These are phyloP conservation scores for Phytopythium sindhum DNA, from an alignment of 352 stramenopile genomes.

Conservation along the genomic window DNA sequence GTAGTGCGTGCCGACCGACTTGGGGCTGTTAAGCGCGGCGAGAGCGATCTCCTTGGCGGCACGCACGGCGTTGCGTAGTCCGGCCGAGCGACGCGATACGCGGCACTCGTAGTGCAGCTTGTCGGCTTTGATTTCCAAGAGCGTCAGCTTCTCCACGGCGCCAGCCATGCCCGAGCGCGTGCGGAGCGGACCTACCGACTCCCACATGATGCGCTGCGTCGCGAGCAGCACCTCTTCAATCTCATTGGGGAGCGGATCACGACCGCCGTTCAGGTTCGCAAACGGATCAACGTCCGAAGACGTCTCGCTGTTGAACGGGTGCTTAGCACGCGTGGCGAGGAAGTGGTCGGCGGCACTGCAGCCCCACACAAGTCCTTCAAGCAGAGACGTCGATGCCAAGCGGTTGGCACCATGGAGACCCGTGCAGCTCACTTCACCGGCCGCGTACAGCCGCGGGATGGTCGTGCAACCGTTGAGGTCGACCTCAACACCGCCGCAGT, in stretches of 20 bases:
- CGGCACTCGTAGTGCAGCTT: constrained; percentile 67
- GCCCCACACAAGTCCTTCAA: constrained; percentile 94
- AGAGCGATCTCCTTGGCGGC: constrained; percentile 85
- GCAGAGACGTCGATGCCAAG: constrained; percentile 90
- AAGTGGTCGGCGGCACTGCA: constrained; percentile 85
- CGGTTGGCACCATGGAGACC: constrained; percentile 94
- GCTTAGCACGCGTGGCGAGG: constrained; percentile 10
- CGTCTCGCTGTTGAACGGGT: constrained; percentile 7
- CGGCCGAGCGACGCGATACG: constrained; percentile 72
- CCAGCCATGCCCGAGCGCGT: constrained; percentile 66
- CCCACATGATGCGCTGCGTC: constrained; percentile 91
- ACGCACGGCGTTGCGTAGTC: constrained; percentile 87
- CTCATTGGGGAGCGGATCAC: constrained; percentile 44
- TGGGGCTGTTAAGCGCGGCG: constrained; percentile 70
- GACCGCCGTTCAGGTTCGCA: constrained; percentile 27
- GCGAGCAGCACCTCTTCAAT: constrained; percentile 59
- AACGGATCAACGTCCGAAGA: constrained; percentile 33
- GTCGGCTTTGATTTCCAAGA: constrained; percentile 75
- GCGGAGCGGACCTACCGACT: constrained; percentile 90
- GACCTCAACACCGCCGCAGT: constrained; percentile 90
- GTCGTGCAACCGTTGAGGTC: constrained; percentile 84
- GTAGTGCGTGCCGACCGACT: constrained; percentile 91
- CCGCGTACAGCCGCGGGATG: constrained; percentile 85
- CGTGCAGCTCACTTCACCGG: constrained; percentile 92
- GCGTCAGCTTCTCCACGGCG: constrained; percentile 77